These are phyloP conservation scores for Tricholoma sp. DNA, from an alignment of 768 basidiomycete genomes.

Conservation along the genomic window DNA sequence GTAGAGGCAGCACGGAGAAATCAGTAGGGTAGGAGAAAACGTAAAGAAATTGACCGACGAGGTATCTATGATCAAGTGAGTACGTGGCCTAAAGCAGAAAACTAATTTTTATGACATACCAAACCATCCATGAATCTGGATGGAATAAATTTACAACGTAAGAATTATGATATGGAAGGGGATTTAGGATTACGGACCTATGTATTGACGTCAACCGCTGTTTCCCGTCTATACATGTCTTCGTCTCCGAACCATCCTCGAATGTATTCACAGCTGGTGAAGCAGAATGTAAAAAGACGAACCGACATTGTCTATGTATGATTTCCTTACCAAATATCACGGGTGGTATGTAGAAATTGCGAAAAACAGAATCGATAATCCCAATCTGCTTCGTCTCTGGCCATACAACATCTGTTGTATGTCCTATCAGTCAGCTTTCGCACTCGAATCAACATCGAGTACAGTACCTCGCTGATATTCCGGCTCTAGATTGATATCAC, in stretches of 20 bases:
- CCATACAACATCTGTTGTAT: conserved; percentile 69
- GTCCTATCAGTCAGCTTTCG: neutral
- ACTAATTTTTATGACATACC: conserved; percentile 8
- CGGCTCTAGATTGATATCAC: conserved; percentile 66
- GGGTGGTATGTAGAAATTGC: conserved; percentile 75
- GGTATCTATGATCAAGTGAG: neutral
- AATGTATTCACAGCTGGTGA: conserved; percentile 39
- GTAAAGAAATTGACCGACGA: conserved; percentile 32
- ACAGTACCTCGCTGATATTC: conserved; percentile 70
- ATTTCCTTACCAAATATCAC: conserved; percentile 59
- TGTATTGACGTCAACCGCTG: conserved; percentile 62
- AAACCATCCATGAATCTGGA: conserved; percentile 17
- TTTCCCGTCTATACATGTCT: conserved; percentile 51
- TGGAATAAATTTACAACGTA: neutral
- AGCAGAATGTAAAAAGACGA: conserved; percentile 2
- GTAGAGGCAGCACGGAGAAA: neutral
- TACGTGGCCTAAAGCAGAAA: neutral
- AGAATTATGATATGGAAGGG: neutral
- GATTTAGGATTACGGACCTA: conserved; percentile 34
- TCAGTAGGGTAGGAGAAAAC: conserved; percentile 12
- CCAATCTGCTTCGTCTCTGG: conserved; percentile 67
- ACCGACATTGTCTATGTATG: neutral
- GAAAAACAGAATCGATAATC: conserved; percentile 72
- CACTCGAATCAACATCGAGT: neutral
- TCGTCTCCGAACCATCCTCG: conserved; percentile 61